These are phyloP conservation scores for Volvariella volvacea DNA, from an alignment of 1,284 basidiomycete genomes.

Conservation along the genomic window DNA sequence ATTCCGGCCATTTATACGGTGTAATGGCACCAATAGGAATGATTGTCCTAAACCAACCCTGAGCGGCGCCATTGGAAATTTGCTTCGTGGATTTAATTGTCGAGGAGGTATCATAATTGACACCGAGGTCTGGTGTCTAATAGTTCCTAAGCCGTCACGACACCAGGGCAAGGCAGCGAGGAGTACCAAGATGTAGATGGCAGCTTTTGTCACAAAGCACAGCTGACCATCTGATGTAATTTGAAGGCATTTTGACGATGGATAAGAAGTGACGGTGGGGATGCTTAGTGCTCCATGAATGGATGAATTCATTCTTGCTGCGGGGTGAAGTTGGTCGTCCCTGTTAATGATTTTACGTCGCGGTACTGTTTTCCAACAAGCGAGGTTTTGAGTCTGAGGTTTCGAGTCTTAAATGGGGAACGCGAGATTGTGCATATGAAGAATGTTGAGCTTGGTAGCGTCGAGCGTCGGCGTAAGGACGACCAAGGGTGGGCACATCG, in stretches of 20 bases:
- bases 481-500: no score
- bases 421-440: no score
- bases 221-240: constrained; percentile 73
- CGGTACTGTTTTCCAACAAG: no score
- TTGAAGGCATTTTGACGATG: constrained; percentile 53
- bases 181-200: constrained; percentile 61
- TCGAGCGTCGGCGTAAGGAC: no score
- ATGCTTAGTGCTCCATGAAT: constrained; percentile 47
- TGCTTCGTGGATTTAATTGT: constrained; percentile 28
- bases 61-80: constrained; percentile 18
- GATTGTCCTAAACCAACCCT: constrained; percentile 63
- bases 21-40: constrained; percentile 41
- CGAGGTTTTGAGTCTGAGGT: no score
- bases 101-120: constrained; percentile 50
- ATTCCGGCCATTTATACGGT: constrained; percentile 53
- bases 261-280: constrained; percentile 48
- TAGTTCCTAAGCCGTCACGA: constrained; percentile 7
- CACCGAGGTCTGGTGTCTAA: constrained; percentile 68
- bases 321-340: no score
- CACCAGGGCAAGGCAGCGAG: neutral
- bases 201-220: constrained; percentile 53
- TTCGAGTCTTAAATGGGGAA: no score
- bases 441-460: no score
- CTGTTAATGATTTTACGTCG: no score
- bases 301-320: neutral